phyloP scores from a whole-genome alignment of 164 flowering plant species.

The Sedum album region DNA sequence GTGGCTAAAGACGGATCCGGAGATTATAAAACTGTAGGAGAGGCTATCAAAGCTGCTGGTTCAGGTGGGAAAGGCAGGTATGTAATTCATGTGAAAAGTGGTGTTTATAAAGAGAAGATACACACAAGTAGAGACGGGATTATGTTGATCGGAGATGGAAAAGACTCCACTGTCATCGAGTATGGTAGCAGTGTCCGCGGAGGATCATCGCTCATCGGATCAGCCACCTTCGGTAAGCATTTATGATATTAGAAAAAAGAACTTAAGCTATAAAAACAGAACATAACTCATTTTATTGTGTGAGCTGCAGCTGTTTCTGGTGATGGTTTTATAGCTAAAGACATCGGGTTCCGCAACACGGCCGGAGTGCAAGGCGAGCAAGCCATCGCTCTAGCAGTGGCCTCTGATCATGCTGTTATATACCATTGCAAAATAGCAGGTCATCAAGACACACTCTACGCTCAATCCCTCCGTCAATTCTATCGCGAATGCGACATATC shows the following conservation, averaged over 20 bases:
- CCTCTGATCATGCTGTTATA: constrained; percentile 31
- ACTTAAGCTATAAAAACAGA: background rate
- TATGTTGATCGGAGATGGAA: constrained; percentile 44
- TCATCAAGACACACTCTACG: constrained; percentile 42
- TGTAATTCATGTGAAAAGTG: constrained; percentile 43
- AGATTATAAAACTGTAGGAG: constrained; percentile 23
- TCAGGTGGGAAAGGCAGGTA: constrained; percentile 24
- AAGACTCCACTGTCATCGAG: constrained; percentile 27
- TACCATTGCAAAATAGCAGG: constrained; percentile 35
- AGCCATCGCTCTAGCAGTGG: constrained; percentile 27
- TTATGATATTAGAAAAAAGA: background rate
- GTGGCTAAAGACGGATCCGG: constrained; percentile 50
- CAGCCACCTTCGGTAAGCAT: constrained; percentile 40
- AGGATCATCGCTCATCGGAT: constrained; percentile 24
- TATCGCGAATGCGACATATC: constrained; percentile 37
- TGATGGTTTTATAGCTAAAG: constrained; percentile 36
- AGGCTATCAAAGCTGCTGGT: constrained; percentile 32
- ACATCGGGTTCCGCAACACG: constrained; percentile 40
- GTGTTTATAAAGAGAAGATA: constrained; percentile 40
- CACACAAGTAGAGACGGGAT: constrained; percentile 32
- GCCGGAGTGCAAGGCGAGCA: constrained; percentile 38
- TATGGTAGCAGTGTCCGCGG: constrained; percentile 24
- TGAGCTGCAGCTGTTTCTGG: constrained; percentile 31
- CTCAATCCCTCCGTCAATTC: constrained; percentile 33
- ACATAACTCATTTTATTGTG: background rate